Evolutionary conservation across 1,284 basidiomycete species (phyloP).

Genomic region (Termitomyces sp.): DNA sequence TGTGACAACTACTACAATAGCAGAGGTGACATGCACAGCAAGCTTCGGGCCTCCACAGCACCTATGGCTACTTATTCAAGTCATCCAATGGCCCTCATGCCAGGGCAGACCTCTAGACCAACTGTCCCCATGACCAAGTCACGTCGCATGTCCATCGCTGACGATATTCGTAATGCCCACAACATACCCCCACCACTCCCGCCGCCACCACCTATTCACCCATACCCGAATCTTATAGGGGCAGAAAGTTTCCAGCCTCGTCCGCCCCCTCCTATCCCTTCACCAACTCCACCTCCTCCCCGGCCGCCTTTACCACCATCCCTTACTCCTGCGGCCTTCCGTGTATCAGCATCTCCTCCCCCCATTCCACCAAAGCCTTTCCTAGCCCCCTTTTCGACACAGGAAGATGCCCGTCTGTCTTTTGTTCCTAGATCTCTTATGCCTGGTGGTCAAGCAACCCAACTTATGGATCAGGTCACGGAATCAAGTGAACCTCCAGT

Average conservation of each 20-base stretch:
- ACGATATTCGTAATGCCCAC: constrained; percentile 14
- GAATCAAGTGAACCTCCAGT: background rate
- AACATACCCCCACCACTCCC: constrained; percentile 8
- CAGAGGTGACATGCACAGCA: constrained; percentile 6
- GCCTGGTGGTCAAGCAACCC: background rate
- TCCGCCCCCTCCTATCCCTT: constrained; percentile 7
- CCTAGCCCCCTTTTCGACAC: background rate
- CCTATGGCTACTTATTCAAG: constrained; percentile 13
- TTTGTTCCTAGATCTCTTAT: constrained; percentile 1
- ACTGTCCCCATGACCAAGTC: constrained; percentile 14
- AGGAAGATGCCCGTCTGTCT: constrained; percentile 2
- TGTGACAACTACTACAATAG: constrained; percentile 8
- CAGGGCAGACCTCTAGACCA: constrained; percentile 15
- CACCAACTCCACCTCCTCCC: constrained; percentile 18
- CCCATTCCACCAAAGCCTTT: constrained; percentile 27
- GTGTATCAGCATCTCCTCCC: constrained; percentile 8
- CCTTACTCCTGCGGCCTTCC: constrained; percentile 11
- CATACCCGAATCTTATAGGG: constrained; percentile 9
- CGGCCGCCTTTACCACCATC: constrained; percentile 18
- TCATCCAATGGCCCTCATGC: constrained; percentile 18
- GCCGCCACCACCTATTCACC: constrained; percentile 11
- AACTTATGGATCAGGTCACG: background rate
- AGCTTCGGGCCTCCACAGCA: constrained; percentile 16
- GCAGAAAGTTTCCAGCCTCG: constrained; percentile 8
- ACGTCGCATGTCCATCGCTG: constrained; percentile 17